Evolutionary conservation across 228 moss, liverwort and hornwort genomes (phyloP).

Genomic region (Sphagnum fallax): DNA sequence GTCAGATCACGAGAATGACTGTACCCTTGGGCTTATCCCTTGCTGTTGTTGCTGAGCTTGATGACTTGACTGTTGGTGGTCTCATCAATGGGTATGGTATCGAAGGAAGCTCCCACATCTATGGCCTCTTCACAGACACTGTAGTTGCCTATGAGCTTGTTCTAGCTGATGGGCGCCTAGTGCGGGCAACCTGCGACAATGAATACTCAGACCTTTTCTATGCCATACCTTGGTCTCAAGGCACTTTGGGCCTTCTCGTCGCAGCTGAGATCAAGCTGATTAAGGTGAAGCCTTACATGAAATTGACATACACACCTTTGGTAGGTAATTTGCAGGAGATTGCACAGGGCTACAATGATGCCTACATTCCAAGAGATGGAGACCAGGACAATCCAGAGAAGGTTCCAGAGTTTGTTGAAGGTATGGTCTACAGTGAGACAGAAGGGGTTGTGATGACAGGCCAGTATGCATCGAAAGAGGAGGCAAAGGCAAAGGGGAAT

Average conservation of each 20-base stretch:
- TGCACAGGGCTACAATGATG: slow-evolving; percentile 74
- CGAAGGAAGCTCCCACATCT: slow-evolving; percentile 96
- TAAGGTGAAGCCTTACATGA: slow-evolving; percentile 74
- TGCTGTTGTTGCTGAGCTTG: slow-evolving; percentile 96
- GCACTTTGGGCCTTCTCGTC: slow-evolving; percentile 83
- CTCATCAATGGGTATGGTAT: slow-evolving; percentile 96
- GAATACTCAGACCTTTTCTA: slow-evolving; percentile 85
- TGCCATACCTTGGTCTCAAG: slow-evolving; percentile 96
- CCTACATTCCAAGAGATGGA: slow-evolving; percentile 71
- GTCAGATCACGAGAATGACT: slow-evolving; percentile 80
- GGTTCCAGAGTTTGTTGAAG: slow-evolving; percentile 84
- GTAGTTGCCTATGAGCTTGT: slow-evolving; percentile 88
- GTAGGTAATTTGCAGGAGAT: slow-evolving; percentile 54
- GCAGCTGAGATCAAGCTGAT: slow-evolving; percentile 93
- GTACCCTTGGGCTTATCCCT: slow-evolving; percentile 77
- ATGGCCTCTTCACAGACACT: slow-evolving; percentile 87
- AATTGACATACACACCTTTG: slow-evolving; percentile 55
- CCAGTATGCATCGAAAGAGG: slow-evolving; percentile 54
- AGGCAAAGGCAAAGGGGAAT: slow-evolving; percentile 67
- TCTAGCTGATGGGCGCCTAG: slow-evolving; percentile 75
- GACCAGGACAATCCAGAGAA: slow-evolving; percentile 94
- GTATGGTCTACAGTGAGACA: slow-evolving; percentile 70
- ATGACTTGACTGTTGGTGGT: slow-evolving; percentile 94
- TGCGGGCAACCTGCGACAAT: slow-evolving; percentile 85
- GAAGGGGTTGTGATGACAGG: slow-evolving; percentile 80